A percentile compares a stretch with the other conserved stretches of the same genome.
These are phyloP conservation scores for Passalora sequoiae DNA, from an alignment of 2,329 filamentous ascomycete genomes.

Conservation along the genomic window DNA sequence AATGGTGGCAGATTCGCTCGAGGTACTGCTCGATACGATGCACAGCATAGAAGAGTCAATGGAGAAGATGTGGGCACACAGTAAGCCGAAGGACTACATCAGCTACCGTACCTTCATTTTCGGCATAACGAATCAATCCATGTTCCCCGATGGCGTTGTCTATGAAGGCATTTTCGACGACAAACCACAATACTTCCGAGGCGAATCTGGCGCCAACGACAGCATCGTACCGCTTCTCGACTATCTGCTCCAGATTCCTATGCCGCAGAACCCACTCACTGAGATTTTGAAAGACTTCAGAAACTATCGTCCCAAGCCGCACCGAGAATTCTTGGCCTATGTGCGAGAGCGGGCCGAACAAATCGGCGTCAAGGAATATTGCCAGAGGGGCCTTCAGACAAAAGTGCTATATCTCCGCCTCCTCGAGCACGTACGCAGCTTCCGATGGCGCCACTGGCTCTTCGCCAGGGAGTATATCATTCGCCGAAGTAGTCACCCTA, in stretches of 20 bases:
- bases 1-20: constrained; percentile 23
- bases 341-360: constrained; percentile 53
- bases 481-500: constrained; percentile 69
- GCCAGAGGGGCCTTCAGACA: constrained; percentile 27
- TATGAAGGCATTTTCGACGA: constrained; percentile 70
- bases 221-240: constrained; percentile 85
- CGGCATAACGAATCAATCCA: constrained; percentile 84
- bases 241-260: constrained; percentile 76
- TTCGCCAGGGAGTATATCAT: constrained; percentile 81
- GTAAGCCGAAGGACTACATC: constrained; percentile 76
- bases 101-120: constrained; percentile 96
- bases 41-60: constrained; percentile 31
- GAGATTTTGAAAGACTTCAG: constrained; percentile 85
- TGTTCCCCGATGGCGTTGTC: constrained; percentile 88
- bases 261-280: constrained; percentile 85
- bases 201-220: constrained; percentile 91
- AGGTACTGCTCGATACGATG: constrained; percentile 32
- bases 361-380: constrained; percentile 56
- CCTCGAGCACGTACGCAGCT: constrained; percentile 72
- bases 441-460: constrained; percentile 80
- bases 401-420: constrained; percentile 44
- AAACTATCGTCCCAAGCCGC: constrained; percentile 80
- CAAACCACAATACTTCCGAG: constrained; percentile 74
- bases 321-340: constrained; percentile 75
- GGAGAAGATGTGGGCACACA: constrained; percentile 77